Base-by-base conservation (phyloP, 2,329 filamentous ascomycete genomes). In the Sporothrix brasiliensis region DNA sequence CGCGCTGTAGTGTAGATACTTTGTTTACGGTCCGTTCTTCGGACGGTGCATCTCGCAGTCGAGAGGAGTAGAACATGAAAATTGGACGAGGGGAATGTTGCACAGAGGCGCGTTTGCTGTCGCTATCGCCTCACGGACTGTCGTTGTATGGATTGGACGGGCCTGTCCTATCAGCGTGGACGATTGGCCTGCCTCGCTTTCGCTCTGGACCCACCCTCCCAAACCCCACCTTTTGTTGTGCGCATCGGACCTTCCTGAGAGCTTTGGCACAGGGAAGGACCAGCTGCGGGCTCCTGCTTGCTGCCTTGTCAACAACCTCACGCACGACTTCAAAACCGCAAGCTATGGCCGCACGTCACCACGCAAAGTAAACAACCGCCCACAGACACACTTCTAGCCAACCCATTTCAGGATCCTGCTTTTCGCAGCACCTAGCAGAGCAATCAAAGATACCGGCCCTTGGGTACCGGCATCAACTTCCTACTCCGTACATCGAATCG, bases 151-250 rank as follows among this genome's bases (percentile, higher is more conserved):
- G 30, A 39, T 4, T 4, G 1, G 16, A 27, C 19, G 14, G 44
- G 10, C 54, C 67, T 53, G 67, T 71, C 56, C 67, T 60, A 69
- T 71, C 56, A 68, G 30, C 21, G 47, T 9, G 4, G 6, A 11
- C 24, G 13, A 58, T 47, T 58, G 66, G n/a, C 34, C 52, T 30
- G 58, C 39, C 13, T 24, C 39, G n/a, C n/a, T 4, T 41, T 47
- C 54, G 21, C 6, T 39, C 30, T 13, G n/a, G 39, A 47, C 58
- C 66, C 66, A 68, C 65, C 44, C 11, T 24, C 2, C 27, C n/a
- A 52, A 54, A 67, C 65, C 65, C 65, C 65, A 56, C 65, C 34
- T 54, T 21, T 21, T 16, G 50, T 19, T 19, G 58, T 63, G 58
- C 27, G 58, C 56, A 61, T 47, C 58, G 39, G n/a, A 47, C 39